Evolutionary conservation across 2,329 filamentous ascomycete genomes (phyloP).

Genomic region (Chrysoporthe cubensis): DNA sequence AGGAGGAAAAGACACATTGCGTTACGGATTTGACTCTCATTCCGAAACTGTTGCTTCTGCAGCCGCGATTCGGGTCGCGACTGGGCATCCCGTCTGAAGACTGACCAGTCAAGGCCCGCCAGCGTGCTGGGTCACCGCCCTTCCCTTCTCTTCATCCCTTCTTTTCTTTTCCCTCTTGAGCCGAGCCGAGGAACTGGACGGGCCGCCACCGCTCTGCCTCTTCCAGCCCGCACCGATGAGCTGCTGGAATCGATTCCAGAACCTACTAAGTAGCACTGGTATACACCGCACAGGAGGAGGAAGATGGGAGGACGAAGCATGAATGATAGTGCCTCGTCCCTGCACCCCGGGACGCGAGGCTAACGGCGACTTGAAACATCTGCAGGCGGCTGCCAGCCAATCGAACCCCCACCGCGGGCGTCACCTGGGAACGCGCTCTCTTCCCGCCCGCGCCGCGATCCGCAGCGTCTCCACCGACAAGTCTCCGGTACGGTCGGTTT

Average conservation of each 20-base stretch:
- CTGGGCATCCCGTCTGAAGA: neutral
- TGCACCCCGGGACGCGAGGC: conserved; percentile 27
- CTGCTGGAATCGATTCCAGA: neutral
- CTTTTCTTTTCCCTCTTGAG: no score
- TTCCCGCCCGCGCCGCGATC: conserved; percentile 22
- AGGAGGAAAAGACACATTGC: neutral
- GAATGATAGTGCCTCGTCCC: conserved; percentile 30
- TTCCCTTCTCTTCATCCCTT: neutral
- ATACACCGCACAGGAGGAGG: no score
- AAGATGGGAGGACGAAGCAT: conserved; percentile 7
- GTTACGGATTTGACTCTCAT: neutral
- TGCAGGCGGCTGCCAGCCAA: conserved; percentile 34
- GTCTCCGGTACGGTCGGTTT: neutral
- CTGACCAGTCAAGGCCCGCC: neutral
- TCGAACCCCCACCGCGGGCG: conserved; percentile 29
- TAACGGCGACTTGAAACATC: conserved; percentile 35
- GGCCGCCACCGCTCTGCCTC: neutral
- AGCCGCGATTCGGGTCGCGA: neutral
- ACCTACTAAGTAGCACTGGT: no score
- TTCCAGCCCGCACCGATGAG: neutral
- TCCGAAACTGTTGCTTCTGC: neutral
- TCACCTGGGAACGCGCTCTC: conserved; percentile 31
- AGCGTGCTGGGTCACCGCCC: neutral
- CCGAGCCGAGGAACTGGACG: no score
- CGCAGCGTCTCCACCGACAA: conserved; percentile 21